Evolutionary conservation across 2,329 filamentous ascomycete genomes (phyloP).

Genomic region (Fusarium dlaminii): DNA sequence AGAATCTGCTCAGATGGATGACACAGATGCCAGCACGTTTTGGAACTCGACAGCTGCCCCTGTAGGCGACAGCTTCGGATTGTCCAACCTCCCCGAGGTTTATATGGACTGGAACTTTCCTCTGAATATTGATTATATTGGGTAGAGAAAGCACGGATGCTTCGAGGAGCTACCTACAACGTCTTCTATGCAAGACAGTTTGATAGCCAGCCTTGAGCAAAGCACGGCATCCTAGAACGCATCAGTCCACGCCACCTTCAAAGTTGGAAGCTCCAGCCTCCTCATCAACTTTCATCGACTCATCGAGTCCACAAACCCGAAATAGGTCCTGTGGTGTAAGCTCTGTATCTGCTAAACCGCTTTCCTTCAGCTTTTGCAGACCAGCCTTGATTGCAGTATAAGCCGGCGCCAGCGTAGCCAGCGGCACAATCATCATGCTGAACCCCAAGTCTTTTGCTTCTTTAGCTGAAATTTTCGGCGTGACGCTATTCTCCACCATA

Average conservation of each 20-base stretch:
- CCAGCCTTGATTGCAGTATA: neutral
- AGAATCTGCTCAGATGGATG: neutral
- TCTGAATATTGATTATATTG: neutral
- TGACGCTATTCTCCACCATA: constrained; percentile 5
- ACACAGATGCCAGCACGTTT: neutral
- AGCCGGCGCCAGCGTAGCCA: neutral
- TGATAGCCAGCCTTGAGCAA: neutral
- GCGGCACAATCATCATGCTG: constrained; percentile 2
- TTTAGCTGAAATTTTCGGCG: neutral
- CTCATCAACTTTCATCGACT: neutral
- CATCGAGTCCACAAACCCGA: neutral
- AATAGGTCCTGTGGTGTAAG: neutral
- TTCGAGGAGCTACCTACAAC: neutral
- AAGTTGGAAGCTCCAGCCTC: neutral
- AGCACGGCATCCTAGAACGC: neutral
- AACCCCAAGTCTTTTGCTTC: neutral
- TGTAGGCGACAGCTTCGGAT: neutral
- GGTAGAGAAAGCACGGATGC: neutral
- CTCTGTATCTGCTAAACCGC: neutral
- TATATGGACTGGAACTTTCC: neutral
- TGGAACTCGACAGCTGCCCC: neutral
- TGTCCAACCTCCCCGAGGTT: neutral
- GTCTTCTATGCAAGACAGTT: neutral
- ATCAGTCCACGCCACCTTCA: constrained; percentile 1
- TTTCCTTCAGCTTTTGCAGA: neutral